phyloP scores from a whole-genome alignment of 1,284 basidiomycete genomes.

The Irpex sp. region DNA sequence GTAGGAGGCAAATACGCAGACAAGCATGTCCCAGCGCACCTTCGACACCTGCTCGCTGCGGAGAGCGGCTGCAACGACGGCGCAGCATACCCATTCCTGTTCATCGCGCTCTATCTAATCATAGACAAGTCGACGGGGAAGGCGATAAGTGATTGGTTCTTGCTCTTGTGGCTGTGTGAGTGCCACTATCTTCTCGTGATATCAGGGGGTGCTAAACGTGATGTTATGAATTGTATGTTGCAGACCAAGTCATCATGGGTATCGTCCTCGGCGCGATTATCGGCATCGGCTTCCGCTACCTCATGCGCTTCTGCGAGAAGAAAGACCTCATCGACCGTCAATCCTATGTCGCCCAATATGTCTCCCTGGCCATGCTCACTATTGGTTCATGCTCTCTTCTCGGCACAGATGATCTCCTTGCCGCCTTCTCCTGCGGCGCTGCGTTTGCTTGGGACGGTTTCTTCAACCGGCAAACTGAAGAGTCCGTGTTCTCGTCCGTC shows the following conservation, averaged over 20 bases:
- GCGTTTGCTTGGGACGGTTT: constrained; percentile 99
- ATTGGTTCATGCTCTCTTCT: constrained; percentile 83
- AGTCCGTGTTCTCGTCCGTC: constrained; percentile 93
- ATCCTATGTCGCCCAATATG: constrained; percentile 81
- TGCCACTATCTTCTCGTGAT: constrained; percentile 18
- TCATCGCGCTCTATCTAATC: constrained; percentile 88
- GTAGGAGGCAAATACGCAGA: constrained; percentile 98
- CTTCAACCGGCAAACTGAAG: constrained; percentile 95
- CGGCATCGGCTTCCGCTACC: constrained; percentile 83
- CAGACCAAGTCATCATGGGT: constrained; percentile 84
- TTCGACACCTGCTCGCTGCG: constrained; percentile 87
- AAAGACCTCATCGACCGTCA: constrained; percentile 93
- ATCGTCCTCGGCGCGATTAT: constrained; percentile 77
- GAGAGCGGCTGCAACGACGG: constrained; percentile 95
- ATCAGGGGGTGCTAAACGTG: neutral
- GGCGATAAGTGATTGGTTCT: constrained; percentile 81
- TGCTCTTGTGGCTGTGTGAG: constrained; percentile 81
- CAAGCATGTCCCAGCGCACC: constrained; percentile 95
- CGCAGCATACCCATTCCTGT: constrained; percentile 95
- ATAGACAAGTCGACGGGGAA: constrained; percentile 63
- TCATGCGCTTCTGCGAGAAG: constrained; percentile 94
- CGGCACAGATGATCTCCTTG: constrained; percentile 92
- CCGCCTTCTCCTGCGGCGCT: constrained; percentile 93
- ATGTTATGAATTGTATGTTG: neutral
- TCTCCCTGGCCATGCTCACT: constrained; percentile 77